These are phyloP conservation scores for Pseudogymnoascus pannorum DNA, from an alignment of 2,329 filamentous ascomycete species.

Conservation along the genomic window DNA sequence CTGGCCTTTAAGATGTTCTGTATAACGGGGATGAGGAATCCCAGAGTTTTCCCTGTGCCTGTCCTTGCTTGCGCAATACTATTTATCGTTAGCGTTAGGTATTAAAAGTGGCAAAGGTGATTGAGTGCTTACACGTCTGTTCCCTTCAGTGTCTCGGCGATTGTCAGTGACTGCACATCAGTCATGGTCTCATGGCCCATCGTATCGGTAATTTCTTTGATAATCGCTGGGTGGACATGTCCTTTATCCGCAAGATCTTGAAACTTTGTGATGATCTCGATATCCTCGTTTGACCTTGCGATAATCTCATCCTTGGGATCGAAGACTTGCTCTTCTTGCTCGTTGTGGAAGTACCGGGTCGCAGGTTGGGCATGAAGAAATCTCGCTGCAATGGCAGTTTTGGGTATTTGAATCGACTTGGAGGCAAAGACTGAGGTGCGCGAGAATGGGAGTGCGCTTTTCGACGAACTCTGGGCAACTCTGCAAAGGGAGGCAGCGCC, in stretches of 20 bases:
- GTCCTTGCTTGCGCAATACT: conserved; percentile 93
- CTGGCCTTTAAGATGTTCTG: conserved; percentile 69
- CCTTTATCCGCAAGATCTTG: conserved; percentile 25
- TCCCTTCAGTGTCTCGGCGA: conserved; percentile 67
- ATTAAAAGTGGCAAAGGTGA: conserved; percentile 3
- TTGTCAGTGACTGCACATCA: conserved; percentile 78
- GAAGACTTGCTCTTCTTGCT: neutral
- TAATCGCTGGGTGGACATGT: conserved; percentile 27
- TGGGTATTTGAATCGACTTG: conserved; percentile 18
- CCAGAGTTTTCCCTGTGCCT: conserved; percentile 92
- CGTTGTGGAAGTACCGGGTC: conserved; percentile 22
- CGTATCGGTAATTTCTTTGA: conserved; percentile 51
- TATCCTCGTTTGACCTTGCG: conserved; percentile 10
- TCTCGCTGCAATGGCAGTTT: conserved; percentile 11
- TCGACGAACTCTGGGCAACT: conserved; percentile 18
- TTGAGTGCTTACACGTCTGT: conserved; percentile 31
- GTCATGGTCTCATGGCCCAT: conserved; percentile 85
- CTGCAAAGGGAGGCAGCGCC: conserved; percentile 27
- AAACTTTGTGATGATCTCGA: conserved; percentile 23
- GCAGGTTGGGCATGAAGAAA: conserved; percentile 11
- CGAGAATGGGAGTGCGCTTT: conserved; percentile 18
- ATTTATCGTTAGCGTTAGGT: conserved; percentile 9
- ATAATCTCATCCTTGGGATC: neutral
- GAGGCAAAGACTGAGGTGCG: conserved; percentile 23
- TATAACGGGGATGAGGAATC: conserved; percentile 80